A percentile compares a stretch with the other conserved stretches of the same genome.
Conservation (phyloP, 2,329 filamentous ascomycete genomes). For the Chaetomium globosum region DNA sequence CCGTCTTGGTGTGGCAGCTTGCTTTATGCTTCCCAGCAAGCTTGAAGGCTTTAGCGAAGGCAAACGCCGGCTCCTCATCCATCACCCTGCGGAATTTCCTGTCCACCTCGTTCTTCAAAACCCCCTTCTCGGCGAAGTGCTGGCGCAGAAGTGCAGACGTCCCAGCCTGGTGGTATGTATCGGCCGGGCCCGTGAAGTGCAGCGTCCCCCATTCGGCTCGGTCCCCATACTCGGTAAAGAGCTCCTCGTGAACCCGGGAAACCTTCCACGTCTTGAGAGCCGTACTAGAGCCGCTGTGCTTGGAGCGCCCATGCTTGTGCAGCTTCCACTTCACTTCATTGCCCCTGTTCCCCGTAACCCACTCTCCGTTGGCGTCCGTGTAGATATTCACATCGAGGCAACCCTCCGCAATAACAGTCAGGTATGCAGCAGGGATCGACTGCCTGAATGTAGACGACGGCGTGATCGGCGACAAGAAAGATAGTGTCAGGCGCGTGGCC, state of each 20-base stretch:
- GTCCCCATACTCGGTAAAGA: constrained; percentile 74
- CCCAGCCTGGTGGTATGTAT: constrained; percentile 70
- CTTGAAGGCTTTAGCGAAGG: constrained; percentile 69
- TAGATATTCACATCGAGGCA: constrained; percentile 66
- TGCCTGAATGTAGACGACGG: constrained; percentile 79
- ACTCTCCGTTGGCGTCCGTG: constrained; percentile 72
- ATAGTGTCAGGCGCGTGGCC: constrained; percentile 48
- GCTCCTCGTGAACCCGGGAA: constrained; percentile 60
- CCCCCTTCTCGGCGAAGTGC: constrained; percentile 68
- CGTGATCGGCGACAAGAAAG: constrained; percentile 75
- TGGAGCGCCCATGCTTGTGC: constrained; percentile 45
- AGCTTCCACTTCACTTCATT: constrained; percentile 72
- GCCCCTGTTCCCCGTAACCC: constrained; percentile 75
- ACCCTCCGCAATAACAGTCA: constrained; percentile 71
- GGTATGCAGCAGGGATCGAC: constrained; percentile 78
- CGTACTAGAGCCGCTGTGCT: constrained; percentile 37
- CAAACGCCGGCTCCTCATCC: constrained; percentile 80
- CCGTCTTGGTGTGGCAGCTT: constrained; percentile 41
- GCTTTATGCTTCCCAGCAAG: constrained; percentile 43
- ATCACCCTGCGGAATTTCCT: constrained; percentile 68
- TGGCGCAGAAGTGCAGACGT: constrained; percentile 67
- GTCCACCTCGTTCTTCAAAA: constrained; percentile 68
- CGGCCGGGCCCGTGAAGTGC: constrained; percentile 71
- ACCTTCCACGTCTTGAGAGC: constrained; percentile 68
- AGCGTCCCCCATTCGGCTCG: constrained; percentile 83